phyloP scores from a whole-genome alignment of 805 yeast genomes.

The Ogataea sp. region DNA sequence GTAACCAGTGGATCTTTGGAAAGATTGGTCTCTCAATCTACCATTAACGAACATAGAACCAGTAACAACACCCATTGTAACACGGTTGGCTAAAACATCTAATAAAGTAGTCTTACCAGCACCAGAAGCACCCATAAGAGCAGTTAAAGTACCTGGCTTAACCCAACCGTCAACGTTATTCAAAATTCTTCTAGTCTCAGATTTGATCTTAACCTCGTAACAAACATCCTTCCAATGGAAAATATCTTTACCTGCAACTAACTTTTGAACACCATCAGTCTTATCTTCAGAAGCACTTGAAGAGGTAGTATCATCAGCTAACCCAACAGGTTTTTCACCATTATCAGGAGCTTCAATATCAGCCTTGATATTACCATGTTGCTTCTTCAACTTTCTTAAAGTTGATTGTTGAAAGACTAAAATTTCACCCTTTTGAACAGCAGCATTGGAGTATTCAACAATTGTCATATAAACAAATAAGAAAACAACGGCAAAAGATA shows the following conservation, averaged over 20 bases:
- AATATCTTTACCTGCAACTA: conserved; percentile 30
- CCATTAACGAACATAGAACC: conserved; percentile 51
- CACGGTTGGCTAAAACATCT: conserved; percentile 41
- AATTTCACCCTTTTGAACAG: conserved; percentile 60
- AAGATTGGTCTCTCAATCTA: conserved; percentile 32
- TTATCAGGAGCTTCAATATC: conserved; percentile 13
- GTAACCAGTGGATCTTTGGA: conserved; percentile 43
- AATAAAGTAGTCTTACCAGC: conserved; percentile 50
- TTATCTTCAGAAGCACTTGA: conserved; percentile 5
- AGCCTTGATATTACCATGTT: conserved; percentile 15
- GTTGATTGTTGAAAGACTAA: conserved; percentile 42
- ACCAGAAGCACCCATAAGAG: conserved; percentile 54
- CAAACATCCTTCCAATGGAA: conserved; percentile 71
- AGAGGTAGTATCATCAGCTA: conserved; percentile 23
- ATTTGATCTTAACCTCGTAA: conserved; percentile 54
- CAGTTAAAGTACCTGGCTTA: conserved; percentile 71
- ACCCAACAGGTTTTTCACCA: conserved; percentile 1
- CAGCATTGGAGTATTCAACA: conserved; percentile 48
- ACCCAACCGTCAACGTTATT: conserved; percentile 70
- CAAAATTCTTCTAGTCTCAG: conserved; percentile 46
- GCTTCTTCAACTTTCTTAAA: conserved; percentile 33
- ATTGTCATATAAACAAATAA: conserved; percentile 40
- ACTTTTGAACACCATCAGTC: conserved; percentile 12
- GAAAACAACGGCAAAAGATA: conserved; percentile 47
- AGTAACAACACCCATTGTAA: conserved; percentile 42